phyloP scores from a whole-genome alignment of 1,139 yeast species.

The Groenewaldozyma sp. region DNA sequence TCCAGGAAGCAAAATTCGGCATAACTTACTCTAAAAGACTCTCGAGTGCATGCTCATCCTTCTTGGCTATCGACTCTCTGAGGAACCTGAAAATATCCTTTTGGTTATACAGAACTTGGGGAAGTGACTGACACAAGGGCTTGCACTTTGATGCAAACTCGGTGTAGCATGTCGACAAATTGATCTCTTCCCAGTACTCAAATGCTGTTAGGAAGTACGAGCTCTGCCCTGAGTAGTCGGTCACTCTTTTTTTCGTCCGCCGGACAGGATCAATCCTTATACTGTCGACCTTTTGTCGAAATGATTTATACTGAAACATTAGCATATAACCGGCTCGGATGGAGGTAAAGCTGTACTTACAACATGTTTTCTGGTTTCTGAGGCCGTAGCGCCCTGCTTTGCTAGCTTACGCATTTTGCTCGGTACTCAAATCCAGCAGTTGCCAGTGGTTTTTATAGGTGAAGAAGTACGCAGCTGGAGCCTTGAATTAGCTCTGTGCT shows the following conservation, averaged over 20 bases:
- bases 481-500: no score
- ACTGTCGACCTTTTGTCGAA: conserved; percentile 73
- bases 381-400: not conserved
- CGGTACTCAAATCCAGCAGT: not conserved
- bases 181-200: conserved; percentile 83
- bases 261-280: conserved; percentile 79
- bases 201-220: conserved; percentile 75
- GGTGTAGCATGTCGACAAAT: conserved; percentile 64
- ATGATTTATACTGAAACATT: conserved; percentile 45
- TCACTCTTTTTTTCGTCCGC: conserved; percentile 52
- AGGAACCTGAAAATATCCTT: conserved; percentile 48
- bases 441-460: no score
- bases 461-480: no score
- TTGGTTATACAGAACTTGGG: conserved; percentile 73
- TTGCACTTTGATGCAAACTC: conserved; percentile 52
- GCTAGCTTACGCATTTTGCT: not conserved
- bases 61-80: conserved; percentile 39
- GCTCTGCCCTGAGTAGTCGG: conserved; percentile 49
- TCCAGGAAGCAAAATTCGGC: not conserved
- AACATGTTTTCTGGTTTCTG: conserved; percentile 7
- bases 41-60: conserved; percentile 67
- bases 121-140: conserved; percentile 55
- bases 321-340: not conserved
- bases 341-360: conserved; percentile 1
- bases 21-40: conserved; percentile 56